These are phyloP conservation scores for Plantago ovata DNA, from an alignment of 257 asterid genomes.

Conservation along the genomic window DNA sequence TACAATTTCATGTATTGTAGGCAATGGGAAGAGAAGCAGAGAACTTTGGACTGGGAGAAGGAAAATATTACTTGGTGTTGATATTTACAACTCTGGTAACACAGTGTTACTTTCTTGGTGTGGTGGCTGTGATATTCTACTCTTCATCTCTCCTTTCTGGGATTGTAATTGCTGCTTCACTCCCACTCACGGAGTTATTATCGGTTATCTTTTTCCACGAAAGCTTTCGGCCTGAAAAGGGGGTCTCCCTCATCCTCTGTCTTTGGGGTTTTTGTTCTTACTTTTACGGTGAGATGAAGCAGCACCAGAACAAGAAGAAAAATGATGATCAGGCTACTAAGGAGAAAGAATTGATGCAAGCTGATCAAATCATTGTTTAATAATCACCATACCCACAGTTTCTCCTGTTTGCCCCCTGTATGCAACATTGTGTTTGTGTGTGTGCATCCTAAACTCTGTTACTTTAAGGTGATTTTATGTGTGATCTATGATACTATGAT, in stretches of 20 bases:
- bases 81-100: neutral
- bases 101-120: conserved; percentile 11
- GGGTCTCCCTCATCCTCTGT: conserved; percentile 3
- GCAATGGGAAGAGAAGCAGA: conserved; percentile 7
- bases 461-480: too few relatives aligned
- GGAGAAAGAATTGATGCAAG: too few relatives aligned
- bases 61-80: neutral
- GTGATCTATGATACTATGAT: too few relatives aligned
- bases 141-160: conserved; percentile 5
- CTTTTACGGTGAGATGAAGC: neutral
- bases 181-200: neutral
- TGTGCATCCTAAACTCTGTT: too few relatives aligned
- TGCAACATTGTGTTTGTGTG: too few relatives aligned
- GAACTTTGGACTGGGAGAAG: neutral
- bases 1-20: neutral
- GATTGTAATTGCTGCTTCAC: neutral
- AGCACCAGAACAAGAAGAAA: neutral
- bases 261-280: conserved; percentile 13
- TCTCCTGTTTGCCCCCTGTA: too few relatives aligned
- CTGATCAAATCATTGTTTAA: too few relatives aligned
- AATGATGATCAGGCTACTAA: too few relatives aligned
- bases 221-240: conserved; percentile 3
- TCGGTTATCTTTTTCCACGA: conserved; percentile 11
- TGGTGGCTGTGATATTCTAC: conserved; percentile 6
- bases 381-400: too few relatives aligned